Conservation (phyloP, 31 red algal species). For the Endocladia muricata region DNA sequence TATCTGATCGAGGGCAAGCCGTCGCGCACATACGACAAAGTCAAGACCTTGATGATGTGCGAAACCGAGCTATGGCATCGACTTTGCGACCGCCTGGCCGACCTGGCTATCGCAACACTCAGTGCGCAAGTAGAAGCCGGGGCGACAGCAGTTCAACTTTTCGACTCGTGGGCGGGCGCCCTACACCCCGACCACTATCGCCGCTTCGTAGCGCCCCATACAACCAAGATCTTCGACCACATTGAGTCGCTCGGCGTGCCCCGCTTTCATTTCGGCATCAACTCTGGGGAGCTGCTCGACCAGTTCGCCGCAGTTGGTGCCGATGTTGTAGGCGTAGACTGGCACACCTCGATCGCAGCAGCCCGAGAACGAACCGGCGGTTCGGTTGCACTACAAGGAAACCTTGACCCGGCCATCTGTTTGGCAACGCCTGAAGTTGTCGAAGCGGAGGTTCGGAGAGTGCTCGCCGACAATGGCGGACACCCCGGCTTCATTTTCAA, state of each 20-base stretch:
- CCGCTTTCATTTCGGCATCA: conserved; percentile 78
- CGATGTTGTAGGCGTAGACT: conserved; percentile 75
- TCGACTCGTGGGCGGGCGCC: conserved; percentile 89
- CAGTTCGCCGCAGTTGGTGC: conserved; percentile 17
- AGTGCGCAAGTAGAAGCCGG: conserved; percentile 77
- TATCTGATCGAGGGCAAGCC: conserved; percentile 78
- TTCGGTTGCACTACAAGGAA: conserved; percentile 68
- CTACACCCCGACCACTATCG: conserved; percentile 70
- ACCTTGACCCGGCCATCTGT: conserved; percentile 75
- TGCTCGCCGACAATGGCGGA: conserved; percentile 33
- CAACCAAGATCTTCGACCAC: conserved; percentile 9
- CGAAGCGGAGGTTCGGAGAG: conserved; percentile 25
- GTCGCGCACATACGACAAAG: conserved; percentile 42
- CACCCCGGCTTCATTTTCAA: conserved; percentile 76
- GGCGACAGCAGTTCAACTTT: conserved; percentile 82
- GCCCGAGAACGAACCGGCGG: conserved; percentile 35
- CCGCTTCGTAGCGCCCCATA: conserved; percentile 50
- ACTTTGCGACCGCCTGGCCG: conserved; percentile 32
- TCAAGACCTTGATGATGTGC: conserved; percentile 73
- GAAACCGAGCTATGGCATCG: not conserved
- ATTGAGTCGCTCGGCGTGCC: conserved; percentile 35
- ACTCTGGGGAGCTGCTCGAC: conserved; percentile 51
- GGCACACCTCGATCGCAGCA: conserved; percentile 56
- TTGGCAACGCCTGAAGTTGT: conserved; percentile 32
- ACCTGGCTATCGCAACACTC: conserved; percentile 34